These are phyloP conservation scores for Plenodomus biglobosus DNA, from an alignment of 2,329 filamentous ascomycete genomes.

Conservation along the genomic window DNA sequence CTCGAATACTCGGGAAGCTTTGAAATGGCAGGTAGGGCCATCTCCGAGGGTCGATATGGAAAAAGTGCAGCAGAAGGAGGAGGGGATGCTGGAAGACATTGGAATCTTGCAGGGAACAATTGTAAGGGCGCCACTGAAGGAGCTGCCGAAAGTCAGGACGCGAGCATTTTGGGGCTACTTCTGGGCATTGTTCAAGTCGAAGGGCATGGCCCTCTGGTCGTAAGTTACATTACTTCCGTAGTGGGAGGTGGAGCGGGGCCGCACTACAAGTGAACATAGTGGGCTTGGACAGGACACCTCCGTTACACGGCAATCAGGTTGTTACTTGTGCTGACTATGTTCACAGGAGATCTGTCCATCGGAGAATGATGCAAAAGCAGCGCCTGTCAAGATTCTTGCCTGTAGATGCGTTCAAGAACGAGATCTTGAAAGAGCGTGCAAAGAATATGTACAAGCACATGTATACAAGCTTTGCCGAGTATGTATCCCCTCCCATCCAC, in stretches of 20 bases:
- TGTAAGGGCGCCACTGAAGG: constrained; percentile 16
- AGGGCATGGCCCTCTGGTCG: constrained; percentile 19
- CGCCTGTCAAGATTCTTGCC: constrained; percentile 15
- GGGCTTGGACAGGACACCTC: neutral
- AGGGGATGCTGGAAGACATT: constrained; percentile 23
- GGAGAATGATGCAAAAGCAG: constrained; percentile 15
- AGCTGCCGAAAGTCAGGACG: constrained; percentile 9
- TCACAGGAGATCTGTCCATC: constrained; percentile 17
- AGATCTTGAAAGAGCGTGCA: constrained; percentile 44
- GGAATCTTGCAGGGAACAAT: constrained; percentile 26
- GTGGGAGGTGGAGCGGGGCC: neutral
- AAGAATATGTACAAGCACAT: constrained; percentile 63
- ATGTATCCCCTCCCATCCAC: neutral
- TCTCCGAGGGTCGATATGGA: constrained; percentile 12
- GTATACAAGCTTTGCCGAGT: constrained; percentile 60
- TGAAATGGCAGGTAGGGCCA: constrained; percentile 3
- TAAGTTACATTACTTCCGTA: constrained; percentile 6
- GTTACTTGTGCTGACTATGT: constrained; percentile 3
- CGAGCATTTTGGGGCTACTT: constrained; percentile 17
- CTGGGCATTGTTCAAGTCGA: constrained; percentile 22
- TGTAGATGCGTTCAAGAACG: constrained; percentile 14
- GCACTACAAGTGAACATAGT: neutral
- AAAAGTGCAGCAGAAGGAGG: constrained; percentile 5
- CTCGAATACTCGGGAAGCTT: constrained; percentile 11
- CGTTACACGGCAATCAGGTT: neutral